Base-by-base conservation (phyloP, 192 early-diverging fungal genomes). In the Linnemannia schmuckeri region DNA sequence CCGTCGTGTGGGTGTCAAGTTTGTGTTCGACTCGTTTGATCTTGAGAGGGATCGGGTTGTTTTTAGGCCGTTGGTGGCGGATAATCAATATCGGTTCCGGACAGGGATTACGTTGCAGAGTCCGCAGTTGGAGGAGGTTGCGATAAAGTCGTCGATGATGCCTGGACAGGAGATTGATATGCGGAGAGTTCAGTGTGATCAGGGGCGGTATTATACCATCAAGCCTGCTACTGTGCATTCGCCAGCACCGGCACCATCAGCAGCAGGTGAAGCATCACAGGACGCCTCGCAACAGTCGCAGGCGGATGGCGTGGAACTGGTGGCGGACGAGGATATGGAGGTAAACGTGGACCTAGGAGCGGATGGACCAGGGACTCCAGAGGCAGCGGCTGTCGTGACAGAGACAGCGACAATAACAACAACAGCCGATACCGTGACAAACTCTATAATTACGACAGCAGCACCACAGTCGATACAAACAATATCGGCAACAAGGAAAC, bases 11-110 rank as follows among this genome's bases (percentile, higher is more conserved):
- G 76, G 80, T 1, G 75, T 87, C 79, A 57, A 61, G 52, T 81
- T 87, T 66, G 85, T 75, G 10, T 87, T 87, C 40, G 85, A 87
- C 24, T 76, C 76, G 42, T 87, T 81, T 81, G 85, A 87, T 30
- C 47, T 87, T 12, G 72, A 66, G 49, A 41, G 76, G 30, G 85
- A 87, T 70, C 78, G 85, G 12, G 73, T 87, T 27, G 75, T 87
- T 24, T 87, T 78, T 61, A 71, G 76, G 18, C 79, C 80, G 24
- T 24, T 63, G 0, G 27, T 55, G 5, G 0, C 12, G 15, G 79
- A 87, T 20, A 71, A 81, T 55, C 85, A 87, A 24, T 77, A 78
- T 42, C 85, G 80, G 33, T 87, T 87, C 54, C 49, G 76, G 42
- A 54, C 75, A 20, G 80, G 85, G 12, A 33, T 87, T 10, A 78